Evolutionary conservation across 2,329 filamentous ascomycete genomes (phyloP).

Genomic region (Stemphylium lycopersici): DNA sequence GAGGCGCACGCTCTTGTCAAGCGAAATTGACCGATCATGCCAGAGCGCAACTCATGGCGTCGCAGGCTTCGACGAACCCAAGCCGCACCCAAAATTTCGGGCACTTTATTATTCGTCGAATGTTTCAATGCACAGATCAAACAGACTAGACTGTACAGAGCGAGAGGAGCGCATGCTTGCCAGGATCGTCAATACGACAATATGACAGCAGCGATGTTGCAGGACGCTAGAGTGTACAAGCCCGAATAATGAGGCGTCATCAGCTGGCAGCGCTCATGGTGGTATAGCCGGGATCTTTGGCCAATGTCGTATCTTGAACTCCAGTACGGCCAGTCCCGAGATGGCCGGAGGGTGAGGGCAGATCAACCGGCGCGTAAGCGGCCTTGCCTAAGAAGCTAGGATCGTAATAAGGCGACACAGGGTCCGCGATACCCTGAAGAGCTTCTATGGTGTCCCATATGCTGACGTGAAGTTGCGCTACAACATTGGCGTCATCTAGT

Average conservation of each 20-base stretch:
- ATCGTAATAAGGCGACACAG: conserved; percentile 33
- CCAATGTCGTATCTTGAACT: conserved; percentile 34
- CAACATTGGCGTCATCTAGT: conserved; percentile 15
- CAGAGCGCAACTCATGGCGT: conserved; percentile 7
- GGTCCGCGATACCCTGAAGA: conserved; percentile 16
- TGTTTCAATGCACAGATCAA: conserved; percentile 9
- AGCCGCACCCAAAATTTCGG: conserved; percentile 3
- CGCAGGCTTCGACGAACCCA: conserved; percentile 2
- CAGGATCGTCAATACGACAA: conserved; percentile 1
- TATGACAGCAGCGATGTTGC: conserved; percentile 32
- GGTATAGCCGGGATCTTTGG: conserved; percentile 28
- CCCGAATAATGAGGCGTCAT: conserved; percentile 37
- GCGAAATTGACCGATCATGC: conserved; percentile 15
- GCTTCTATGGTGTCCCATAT: background rate
- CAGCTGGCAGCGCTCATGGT: conserved; percentile 19
- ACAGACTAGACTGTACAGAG: conserved; percentile 2
- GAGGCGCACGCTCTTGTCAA: conserved; percentile 26
- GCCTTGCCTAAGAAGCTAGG: conserved; percentile 32
- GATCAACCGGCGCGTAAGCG: conserved; percentile 49
- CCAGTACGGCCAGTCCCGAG: conserved; percentile 46
- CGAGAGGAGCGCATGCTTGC: conserved; percentile 8
- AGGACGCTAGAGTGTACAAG: conserved; percentile 19
- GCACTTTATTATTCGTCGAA: conserved; percentile 6
- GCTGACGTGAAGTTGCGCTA: conserved; percentile 6
- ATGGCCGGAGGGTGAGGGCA: conserved; percentile 35